Base-by-base conservation (phyloP, 495 filamentous ascomycete species). In the Polyplosphaeria fusca region DNA sequence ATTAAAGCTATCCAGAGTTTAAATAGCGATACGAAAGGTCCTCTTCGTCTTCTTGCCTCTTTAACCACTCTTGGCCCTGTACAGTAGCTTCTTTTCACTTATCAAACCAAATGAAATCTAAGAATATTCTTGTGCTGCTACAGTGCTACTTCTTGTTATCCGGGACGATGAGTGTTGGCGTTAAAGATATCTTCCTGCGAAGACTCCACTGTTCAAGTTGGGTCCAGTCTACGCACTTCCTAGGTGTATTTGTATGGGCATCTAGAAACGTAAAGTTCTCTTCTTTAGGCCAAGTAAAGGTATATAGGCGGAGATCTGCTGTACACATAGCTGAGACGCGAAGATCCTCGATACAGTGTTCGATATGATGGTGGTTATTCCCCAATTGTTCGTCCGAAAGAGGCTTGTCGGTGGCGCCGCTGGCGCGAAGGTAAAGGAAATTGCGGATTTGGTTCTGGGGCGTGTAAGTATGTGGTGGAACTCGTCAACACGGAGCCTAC, bases 221-320 rank as follows among this genome's bases (percentile, higher is more conserved):
- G 5, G 5, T 7, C 39, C 39, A 42, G 16, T 42, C 39, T 5
- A 42, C 39, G 16, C 39, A 42, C 19, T 42, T 42, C 19, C 39
- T 42, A 11, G 39, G 39, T 11, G 9, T 42, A 5, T 42, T 42
- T 18, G 39, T 11, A 14, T 20, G 19, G 16, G 39, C 39, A 42
- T 42, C 39, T 18, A 42, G 39, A 19, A 42, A 42, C 9, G 39
- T 42, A 20, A 42, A 42, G 16, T 42, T 42, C 19, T 42, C 39
- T 14, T 20, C 12, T 18, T 42, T 42, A 7, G 39, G 39, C 39
- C 39, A 42, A 7, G 39, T 42, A 18, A 42, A 42, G 5, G 39
- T 42, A 18, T 42, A 42, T 5, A 42, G 19, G 39, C 39, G 5
- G 5, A 42, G 39, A 20, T 42, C 39, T 14, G 39, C 39, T 18